Evolutionary conservation across 495 filamentous ascomycete genomes (phyloP).

Genomic region (Aspergillus saccharolyticus): DNA sequence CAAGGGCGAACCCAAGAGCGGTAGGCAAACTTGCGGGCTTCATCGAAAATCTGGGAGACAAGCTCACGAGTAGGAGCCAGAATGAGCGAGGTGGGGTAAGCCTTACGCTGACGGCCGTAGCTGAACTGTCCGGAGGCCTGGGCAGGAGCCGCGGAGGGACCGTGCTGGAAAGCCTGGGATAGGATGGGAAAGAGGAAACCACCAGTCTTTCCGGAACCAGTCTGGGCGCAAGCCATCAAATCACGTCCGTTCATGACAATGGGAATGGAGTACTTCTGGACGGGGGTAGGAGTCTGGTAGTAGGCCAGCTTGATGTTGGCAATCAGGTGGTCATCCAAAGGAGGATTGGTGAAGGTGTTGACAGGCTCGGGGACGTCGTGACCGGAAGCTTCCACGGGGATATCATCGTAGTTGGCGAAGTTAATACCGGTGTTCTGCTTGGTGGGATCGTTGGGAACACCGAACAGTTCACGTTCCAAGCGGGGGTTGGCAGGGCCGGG

Average conservation of each 20-base stretch:
- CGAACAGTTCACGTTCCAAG: constrained; percentile 92
- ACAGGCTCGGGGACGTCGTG: constrained; percentile 91
- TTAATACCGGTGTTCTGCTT: constrained; percentile 98
- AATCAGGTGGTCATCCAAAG: constrained; percentile 85
- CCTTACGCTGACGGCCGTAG: constrained; percentile 86
- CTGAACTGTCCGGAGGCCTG: constrained; percentile 55
- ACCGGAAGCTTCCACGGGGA: constrained; percentile 94
- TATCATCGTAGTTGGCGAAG: constrained; percentile 99
- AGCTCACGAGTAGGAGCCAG: constrained; percentile 95
- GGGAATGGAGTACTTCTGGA: constrained; percentile 97
- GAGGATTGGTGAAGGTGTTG: constrained; percentile 84
- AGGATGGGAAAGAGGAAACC: constrained; percentile 98
- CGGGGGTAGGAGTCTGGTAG: constrained; percentile 91
- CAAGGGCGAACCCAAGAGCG: constrained; percentile 98
- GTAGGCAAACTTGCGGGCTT: constrained; percentile 96
- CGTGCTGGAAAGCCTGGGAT: constrained; percentile 87
- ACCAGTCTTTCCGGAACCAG: constrained; percentile 98
- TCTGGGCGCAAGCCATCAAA: constrained; percentile 98
- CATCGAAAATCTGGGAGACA: constrained; percentile 97
- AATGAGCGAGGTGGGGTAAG: constrained; percentile 91
- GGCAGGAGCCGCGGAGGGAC: constrained; percentile 65
- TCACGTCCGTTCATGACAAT: constrained; percentile 96
- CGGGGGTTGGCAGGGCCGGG: constrained; percentile 83
- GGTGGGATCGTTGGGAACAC: constrained; percentile 83
- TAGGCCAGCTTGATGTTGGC: constrained; percentile 87